Evolutionary conservation across 2,329 filamentous ascomycete species (phyloP).

Genomic region (Xylariaceae sp.): DNA sequence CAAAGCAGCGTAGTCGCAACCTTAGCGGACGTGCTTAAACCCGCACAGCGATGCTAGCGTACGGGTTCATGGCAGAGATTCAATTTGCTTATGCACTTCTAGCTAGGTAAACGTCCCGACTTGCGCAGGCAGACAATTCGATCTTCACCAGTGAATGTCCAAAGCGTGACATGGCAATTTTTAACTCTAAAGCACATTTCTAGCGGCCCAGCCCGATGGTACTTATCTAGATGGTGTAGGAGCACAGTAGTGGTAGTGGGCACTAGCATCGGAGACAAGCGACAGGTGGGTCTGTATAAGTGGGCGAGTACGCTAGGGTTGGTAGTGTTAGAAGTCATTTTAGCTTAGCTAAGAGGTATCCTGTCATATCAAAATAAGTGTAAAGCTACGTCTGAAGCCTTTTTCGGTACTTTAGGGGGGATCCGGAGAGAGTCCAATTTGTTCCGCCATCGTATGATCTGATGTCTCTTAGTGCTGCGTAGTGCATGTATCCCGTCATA

Average conservation of each 20-base stretch:
- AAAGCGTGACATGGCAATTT: background rate
- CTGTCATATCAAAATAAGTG: no score
- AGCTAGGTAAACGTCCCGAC: no score
- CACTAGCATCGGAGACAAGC: background rate
- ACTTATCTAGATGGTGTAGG: background rate
- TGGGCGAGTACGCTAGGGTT: background rate
- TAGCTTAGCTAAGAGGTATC: background rate
- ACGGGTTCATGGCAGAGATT: no score
- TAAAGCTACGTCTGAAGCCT: no score
- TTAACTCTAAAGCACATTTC: background rate
- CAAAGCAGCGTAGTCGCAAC: no score
- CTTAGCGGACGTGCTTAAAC: no score
- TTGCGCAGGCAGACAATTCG: background rate
- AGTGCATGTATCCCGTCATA: background rate
- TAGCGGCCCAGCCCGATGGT: background rate
- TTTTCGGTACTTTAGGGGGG: background rate
- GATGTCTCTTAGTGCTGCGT: constrained; percentile 7
- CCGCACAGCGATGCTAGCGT: no score
- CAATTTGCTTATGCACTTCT: no score
- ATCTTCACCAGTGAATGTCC: background rate
- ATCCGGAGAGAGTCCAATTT: constrained; percentile 13
- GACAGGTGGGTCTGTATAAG: background rate
- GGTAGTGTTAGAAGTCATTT: background rate
- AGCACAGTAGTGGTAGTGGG: background rate
- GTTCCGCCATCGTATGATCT: constrained; percentile 24